A percentile compares a stretch with the other conserved stretches of the same genome.
Evolutionary conservation across 805 yeast genomes (phyloP).

Genomic region (Ogataea paraovalis): DNA sequence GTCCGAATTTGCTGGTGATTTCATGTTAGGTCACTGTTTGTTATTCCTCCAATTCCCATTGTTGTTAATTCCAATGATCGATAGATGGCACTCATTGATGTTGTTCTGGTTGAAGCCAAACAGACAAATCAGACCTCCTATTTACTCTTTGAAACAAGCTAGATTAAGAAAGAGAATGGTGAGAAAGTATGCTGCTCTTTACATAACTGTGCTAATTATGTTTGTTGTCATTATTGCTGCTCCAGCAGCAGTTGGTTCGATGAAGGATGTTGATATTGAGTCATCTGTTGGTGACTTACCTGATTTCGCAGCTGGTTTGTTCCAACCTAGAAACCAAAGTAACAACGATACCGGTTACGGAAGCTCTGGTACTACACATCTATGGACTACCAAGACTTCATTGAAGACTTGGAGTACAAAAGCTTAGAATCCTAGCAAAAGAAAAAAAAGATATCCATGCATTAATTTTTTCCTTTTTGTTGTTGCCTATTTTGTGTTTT

Average conservation of each 20-base stretch:
- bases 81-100: constrained; percentile 97
- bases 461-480: background rate
- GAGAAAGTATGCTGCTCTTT: constrained; percentile 82
- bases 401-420: constrained; percentile 48
- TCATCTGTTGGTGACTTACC: constrained; percentile 30
- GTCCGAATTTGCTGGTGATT: constrained; percentile 96
- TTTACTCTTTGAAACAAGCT: constrained; percentile 93
- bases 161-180: constrained; percentile 97
- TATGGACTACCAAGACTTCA: constrained; percentile 42
- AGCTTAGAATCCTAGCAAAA: constrained; percentile 36
- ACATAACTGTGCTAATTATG: constrained; percentile 62
- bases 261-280: constrained; percentile 38
- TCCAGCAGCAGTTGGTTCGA: constrained; percentile 77
- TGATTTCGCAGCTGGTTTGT: constrained; percentile 52
- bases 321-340: constrained; percentile 82
- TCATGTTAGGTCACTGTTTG: constrained; percentile 84
- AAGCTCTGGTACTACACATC: constrained; percentile 36
- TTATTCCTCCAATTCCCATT: constrained; percentile 88
- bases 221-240: constrained; percentile 80
- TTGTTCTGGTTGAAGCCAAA: constrained; percentile 98
- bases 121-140: constrained; percentile 96
- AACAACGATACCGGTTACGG: constrained; percentile 80
- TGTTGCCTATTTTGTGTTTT: background rate
- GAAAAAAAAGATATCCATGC: background rate
- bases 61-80: constrained; percentile 78